Evolutionary conservation across 495 filamentous ascomycete species (phyloP).

Genomic region (Immersiella caudata): DNA sequence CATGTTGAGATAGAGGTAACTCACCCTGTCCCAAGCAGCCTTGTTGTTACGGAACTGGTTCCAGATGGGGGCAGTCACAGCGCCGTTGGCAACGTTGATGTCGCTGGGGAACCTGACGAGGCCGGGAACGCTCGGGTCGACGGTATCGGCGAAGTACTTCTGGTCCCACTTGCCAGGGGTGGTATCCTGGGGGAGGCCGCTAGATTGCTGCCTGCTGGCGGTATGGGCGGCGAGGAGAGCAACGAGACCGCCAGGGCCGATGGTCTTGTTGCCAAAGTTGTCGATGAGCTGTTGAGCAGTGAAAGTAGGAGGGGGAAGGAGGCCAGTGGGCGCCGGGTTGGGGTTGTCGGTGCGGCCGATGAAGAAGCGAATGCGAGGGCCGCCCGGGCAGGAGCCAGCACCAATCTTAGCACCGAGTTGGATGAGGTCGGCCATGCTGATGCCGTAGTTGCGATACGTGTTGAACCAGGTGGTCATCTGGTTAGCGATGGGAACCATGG

Average conservation of each 20-base stretch:
- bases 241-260: conserved; percentile 13
- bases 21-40: conserved; percentile 15
- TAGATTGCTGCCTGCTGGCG: background rate
- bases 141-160: conserved; percentile 13
- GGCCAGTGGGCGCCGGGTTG: conserved; percentile 8
- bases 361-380: conserved; percentile 17
- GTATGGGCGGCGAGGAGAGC: conserved; percentile 19
- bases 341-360: conserved; percentile 17
- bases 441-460: conserved; percentile 15
- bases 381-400: conserved; percentile 16
- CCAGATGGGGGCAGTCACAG: conserved; percentile 12
- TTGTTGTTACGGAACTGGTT: conserved; percentile 17
- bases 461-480: conserved; percentile 9
- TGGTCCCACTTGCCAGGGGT: conserved; percentile 18
- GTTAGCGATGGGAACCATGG: background rate
- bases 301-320: conserved; percentile 6
- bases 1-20: background rate
- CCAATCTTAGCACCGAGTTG: conserved; percentile 15
- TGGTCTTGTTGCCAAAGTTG: conserved; percentile 13
- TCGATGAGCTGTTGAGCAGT: background rate
- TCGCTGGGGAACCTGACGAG: conserved; percentile 17
- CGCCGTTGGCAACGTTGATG: conserved; percentile 18
- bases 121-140: conserved; percentile 8
- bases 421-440: conserved; percentile 19
- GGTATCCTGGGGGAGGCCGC: conserved; percentile 8